Evolutionary conservation across 108 stramenopile genomes (phyloP), one percentile per base, ranked within the genome.

Genomic region (Seminavis robusta): DNA sequence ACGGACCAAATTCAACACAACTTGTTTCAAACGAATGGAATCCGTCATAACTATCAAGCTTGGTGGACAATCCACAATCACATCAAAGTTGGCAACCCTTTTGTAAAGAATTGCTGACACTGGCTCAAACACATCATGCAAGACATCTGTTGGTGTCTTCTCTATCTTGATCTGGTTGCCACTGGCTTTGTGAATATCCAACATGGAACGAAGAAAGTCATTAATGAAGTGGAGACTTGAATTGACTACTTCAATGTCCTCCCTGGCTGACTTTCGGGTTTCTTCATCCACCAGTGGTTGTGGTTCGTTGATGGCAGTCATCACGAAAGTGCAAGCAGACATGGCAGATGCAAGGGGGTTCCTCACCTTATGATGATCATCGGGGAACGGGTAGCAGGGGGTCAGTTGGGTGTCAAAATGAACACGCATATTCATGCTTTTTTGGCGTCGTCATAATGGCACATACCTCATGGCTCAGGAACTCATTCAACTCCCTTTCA

Each of bases 401-500:
- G n/a, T n/a, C n/a, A n/a, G n/a, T n/a, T n/a, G n/a, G n/a, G n/a
- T n/a, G n/a, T n/a, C n/a, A n/a, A n/a, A n/a, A n/a, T n/a, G n/a
- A n/a, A n/a, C n/a, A n/a, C n/a, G n/a, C n/a, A n/a, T n/a, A n/a
- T n/a, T n/a, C n/a, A n/a, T n/a, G n/a, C n/a, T n/a, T n/a, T n/a
- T n/a, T n/a, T n/a, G n/a, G n/a, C n/a, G n/a, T n/a, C n/a, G n/a
- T n/a, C n/a, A n/a, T n/a, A n/a, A n/a, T n/a, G n/a, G n/a, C n/a
- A 57, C 44, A 27, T 6, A n/a, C n/a, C n/a, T n/a, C n/a, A n/a
- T n/a, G n/a, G n/a, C n/a, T n/a, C n/a, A n/a, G n/a, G n/a, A 71
- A 80, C 33, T 75, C 79, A 43, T 75, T 80, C 36, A 80, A 51
- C 23, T 80, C 79, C 33, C 72, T 64, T 45, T 79, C 62, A 9